Conservation (phyloP, 2,329 filamentous ascomycete species). For the Botrytis elliptica region DNA sequence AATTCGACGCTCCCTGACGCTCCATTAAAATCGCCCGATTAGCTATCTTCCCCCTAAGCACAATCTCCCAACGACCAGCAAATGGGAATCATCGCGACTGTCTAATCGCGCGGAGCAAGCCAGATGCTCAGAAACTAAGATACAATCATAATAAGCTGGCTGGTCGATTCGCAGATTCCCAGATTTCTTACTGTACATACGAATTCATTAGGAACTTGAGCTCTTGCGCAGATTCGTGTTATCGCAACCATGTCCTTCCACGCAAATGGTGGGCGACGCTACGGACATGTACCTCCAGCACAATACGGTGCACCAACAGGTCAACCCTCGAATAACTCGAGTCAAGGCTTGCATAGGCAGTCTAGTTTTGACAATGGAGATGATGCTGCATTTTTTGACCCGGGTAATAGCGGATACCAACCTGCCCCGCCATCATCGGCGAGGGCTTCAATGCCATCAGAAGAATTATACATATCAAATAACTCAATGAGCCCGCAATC, state of each 20-base stretch:
- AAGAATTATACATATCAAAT: constrained; percentile 61
- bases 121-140: neutral
- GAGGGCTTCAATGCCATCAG: constrained; percentile 41
- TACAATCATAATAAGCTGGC: constrained; percentile 1
- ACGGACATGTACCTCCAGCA: constrained; percentile 65
- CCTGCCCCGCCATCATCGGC: constrained; percentile 34
- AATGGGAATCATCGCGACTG: constrained; percentile 26
- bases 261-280: constrained; percentile 58
- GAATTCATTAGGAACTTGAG: neutral
- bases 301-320: constrained; percentile 53
- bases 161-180: constrained; percentile 1
- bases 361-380: constrained; percentile 77
- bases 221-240: neutral
- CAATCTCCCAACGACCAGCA: constrained; percentile 22
- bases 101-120: constrained; percentile 14
- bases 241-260: constrained; percentile 57
- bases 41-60: neutral
- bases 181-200: neutral
- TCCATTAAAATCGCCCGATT: neutral
- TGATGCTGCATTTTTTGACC: constrained; percentile 57
- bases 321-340: constrained; percentile 40
- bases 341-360: constrained; percentile 48
- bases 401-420: constrained; percentile 38
- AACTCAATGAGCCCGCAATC: constrained; percentile 33
- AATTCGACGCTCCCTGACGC: neutral